phyloP scores from a whole-genome alignment of 2,329 filamentous ascomycete genomes.

The Fusarium pilosicola region DNA sequence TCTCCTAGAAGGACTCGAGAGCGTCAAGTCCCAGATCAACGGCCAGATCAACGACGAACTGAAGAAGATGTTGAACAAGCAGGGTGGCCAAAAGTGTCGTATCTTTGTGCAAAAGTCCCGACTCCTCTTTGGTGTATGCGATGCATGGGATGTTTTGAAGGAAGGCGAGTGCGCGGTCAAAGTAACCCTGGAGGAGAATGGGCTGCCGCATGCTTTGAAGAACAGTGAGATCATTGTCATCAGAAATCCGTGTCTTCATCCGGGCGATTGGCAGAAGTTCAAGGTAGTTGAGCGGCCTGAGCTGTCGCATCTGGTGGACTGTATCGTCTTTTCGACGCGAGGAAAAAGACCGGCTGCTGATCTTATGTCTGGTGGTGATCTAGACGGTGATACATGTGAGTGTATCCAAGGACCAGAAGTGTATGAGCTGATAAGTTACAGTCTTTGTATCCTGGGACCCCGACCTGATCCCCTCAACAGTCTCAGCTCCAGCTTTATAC shows the following conservation, averaged over 20 bases:
- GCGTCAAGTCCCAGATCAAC: neutral
- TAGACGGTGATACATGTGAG: constrained; percentile 1
- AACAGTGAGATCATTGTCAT: neutral
- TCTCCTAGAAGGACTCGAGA: neutral
- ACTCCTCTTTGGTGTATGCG: neutral
- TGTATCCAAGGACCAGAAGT: fast-evolving
- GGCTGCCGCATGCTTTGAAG: neutral
- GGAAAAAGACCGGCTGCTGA: neutral
- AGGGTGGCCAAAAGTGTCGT: neutral
- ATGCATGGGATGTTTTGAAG: neutral
- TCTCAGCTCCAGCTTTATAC: neutral
- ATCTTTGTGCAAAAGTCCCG: neutral
- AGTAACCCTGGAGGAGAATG: neutral
- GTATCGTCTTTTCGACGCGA: neutral
- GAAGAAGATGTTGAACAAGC: neutral
- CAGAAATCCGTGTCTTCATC: constrained; percentile 9
- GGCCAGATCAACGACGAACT: neutral
- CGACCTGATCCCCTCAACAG: neutral
- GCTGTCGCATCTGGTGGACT: neutral
- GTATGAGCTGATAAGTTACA: fast-evolving
- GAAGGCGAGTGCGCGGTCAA: constrained; percentile 5
- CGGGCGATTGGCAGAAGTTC: constrained; percentile 5
- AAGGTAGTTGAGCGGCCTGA: neutral
- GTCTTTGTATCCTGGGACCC: constrained; percentile 10
- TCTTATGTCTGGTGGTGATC: constrained; percentile 1